Conservation (phyloP, 805 yeast genomes). For the Saccharomycopsis oosterbeekiorum region DNA sequence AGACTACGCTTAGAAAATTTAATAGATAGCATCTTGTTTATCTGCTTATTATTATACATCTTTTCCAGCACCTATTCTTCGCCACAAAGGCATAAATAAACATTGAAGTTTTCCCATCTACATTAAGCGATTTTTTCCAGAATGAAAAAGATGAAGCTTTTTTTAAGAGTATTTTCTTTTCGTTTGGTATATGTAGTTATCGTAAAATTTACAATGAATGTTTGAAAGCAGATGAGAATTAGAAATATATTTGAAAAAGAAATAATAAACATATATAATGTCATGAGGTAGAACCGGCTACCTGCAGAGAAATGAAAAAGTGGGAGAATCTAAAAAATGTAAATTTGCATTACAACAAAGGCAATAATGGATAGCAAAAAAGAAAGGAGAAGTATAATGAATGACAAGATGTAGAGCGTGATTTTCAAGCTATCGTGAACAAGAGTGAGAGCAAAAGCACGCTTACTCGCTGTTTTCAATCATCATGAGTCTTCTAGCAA, state of each 20-base stretch:
- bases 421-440: neutral
- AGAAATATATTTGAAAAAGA: neutral
- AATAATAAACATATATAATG: neutral
- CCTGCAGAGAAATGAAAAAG: neutral
- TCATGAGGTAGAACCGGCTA: neutral
- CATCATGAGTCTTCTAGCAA: slow-evolving; percentile 10
- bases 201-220: neutral
- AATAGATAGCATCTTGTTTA: too few relatives aligned
- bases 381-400: neutral
- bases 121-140: too few relatives aligned
- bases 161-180: too few relatives aligned
- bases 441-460: neutral
- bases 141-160: too few relatives aligned
- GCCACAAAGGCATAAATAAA: too few relatives aligned
- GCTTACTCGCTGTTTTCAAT: neutral
- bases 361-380: neutral
- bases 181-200: too few relatives aligned
- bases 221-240: neutral
- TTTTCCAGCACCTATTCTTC: too few relatives aligned
- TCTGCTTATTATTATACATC: too few relatives aligned
- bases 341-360: neutral
- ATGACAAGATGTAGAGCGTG: neutral
- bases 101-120: too few relatives aligned
- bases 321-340: neutral
- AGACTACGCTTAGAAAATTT: too few relatives aligned